A percentile compares a stretch with the other conserved stretches of the same genome.
These are phyloP conservation scores for Arabidopsis thaliana DNA, from an alignment of 345 rosid species.

Conservation along the genomic window DNA sequence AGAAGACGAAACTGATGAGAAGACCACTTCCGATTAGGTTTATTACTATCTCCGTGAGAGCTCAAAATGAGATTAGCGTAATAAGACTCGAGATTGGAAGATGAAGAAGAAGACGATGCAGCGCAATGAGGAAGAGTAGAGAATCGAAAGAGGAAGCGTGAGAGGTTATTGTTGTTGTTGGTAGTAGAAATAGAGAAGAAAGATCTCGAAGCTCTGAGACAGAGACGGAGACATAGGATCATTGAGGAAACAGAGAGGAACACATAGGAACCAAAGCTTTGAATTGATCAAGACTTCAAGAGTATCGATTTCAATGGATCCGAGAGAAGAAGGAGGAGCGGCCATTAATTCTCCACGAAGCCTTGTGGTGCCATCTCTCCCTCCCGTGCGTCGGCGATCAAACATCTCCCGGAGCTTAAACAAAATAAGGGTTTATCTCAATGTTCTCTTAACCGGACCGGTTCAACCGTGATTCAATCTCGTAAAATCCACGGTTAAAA, in stretches of 20 bases:
- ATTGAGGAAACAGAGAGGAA: conserved; percentile 56
- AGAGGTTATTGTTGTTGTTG: conserved; percentile 20
- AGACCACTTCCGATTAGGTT: conserved; percentile 52
- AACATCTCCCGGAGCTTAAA: conserved; percentile 37
- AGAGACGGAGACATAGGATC: conserved; percentile 60
- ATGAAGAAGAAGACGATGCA: conserved; percentile 10
- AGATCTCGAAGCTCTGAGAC: conserved; percentile 64
- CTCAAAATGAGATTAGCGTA: conserved; percentile 57
- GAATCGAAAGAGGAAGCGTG: conserved; percentile 48
- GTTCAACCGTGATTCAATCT: not conserved
- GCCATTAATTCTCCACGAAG: conserved; percentile 50
- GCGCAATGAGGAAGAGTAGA: conserved; percentile 39
- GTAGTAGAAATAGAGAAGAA: conserved; percentile 42
- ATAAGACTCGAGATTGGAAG: conserved; percentile 43
- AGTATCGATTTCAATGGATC: conserved; percentile 15
- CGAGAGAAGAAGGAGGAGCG: conserved; percentile 43
- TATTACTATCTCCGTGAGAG: conserved; percentile 41
- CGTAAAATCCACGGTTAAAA: not conserved
- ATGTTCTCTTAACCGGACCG: conserved; percentile 19
- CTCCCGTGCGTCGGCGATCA: conserved; percentile 47
- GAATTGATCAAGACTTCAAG: conserved; percentile 34
- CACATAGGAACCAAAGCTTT: conserved; percentile 40
- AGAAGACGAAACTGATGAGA: conserved; percentile 52
- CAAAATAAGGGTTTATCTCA: conserved; percentile 44
- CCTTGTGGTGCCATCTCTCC: conserved; percentile 44